Base-by-base conservation (phyloP, 2,329 filamentous ascomycete species). In the Penicillium occitanis region DNA sequence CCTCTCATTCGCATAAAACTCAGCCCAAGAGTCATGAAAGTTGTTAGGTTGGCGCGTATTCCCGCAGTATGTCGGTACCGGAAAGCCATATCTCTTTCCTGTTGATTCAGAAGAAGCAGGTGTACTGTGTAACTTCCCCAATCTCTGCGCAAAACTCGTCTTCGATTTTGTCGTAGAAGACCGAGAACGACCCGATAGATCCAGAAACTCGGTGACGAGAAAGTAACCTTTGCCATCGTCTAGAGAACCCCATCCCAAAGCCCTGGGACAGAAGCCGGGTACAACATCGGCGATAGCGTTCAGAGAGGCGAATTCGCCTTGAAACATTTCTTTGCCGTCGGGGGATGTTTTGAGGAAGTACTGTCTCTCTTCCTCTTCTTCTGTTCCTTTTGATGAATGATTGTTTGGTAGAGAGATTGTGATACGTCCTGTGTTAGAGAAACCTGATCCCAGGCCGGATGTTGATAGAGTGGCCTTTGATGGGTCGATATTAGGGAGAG, bases 31-130 rank as follows among this genome's bases (percentile, higher is more conserved):
- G 5, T 82, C 79, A 58, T 83, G 85, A 80, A 86, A 96, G 0
- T 80, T 80, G 74, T 97, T 98, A 58, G 92, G 87, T 78, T 97
- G 94, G 48, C 85, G 85, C 7, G 92, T 95, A 55, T 91, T 87
- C 1, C 93, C 93, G 77, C 94, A 97, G 78, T 91, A 97, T 0
- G 93, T 97, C 0, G 90, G 81, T 0, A 90, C 89, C 0, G 91
- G 90, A 73, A 97, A 97, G 2, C 94, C 94, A 70, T 94, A 97
- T 87, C 11, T 85, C 19, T 69, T 69, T 19, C 74, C 58, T 69
- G 60, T 22, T 58, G 35, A 28, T 35, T 28, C 1, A 2, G 30
- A 28, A 1, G 91, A 90, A 0, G 91, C 91, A 0, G 90, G 87
- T 0, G 88, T 92, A 1, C 86, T 89, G 77, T 97, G 94, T 55